Conservation (phyloP, 768 basidiomycete species). For the Auriscalpium orientale region DNA sequence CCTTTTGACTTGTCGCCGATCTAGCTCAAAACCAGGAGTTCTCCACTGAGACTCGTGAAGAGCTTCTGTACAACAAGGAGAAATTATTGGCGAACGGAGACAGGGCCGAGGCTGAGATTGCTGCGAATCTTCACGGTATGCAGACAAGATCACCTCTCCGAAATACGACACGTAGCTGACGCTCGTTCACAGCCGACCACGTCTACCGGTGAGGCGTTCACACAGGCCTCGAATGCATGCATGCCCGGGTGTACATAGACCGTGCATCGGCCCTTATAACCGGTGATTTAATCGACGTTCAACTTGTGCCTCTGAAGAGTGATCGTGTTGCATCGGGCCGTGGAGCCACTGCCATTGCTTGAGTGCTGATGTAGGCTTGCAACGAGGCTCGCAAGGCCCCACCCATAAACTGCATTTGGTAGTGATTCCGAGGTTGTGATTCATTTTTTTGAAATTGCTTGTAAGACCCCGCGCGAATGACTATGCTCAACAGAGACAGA, state of each 20-base stretch:
- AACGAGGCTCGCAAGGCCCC: too few relatives aligned
- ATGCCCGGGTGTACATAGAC: background rate
- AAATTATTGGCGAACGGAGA: slow-evolving; percentile 96
- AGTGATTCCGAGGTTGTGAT: too few relatives aligned
- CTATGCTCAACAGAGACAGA: too few relatives aligned
- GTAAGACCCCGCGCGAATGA: too few relatives aligned
- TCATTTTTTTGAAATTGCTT: too few relatives aligned
- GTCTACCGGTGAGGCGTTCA: slow-evolving; percentile 64
- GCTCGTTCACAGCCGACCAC: slow-evolving; percentile 57
- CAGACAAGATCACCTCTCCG: slow-evolving; percentile 16
- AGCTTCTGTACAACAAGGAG: slow-evolving; percentile 98
- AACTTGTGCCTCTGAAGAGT: too few relatives aligned
- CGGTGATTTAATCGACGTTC: too few relatives aligned
- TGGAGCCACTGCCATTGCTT: too few relatives aligned
- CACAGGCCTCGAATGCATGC: background rate
- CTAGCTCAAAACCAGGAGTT: slow-evolving; percentile 96
- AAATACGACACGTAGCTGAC: slow-evolving; percentile 15
- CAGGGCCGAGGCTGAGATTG: slow-evolving; percentile 94
- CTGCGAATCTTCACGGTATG: slow-evolving; percentile 79
- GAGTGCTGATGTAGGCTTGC: too few relatives aligned
- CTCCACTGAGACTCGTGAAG: slow-evolving; percentile 96
- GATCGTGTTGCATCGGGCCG: too few relatives aligned
- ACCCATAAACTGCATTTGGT: too few relatives aligned
- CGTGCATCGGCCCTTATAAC: background rate
- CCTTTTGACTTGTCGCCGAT: background rate